Percentiles rank a stretch among this genome's conserved stretches.
These are phyloP conservation scores for Dendryphion nanum DNA, from an alignment of 2,329 filamentous ascomycete species.

Conservation along the genomic window DNA sequence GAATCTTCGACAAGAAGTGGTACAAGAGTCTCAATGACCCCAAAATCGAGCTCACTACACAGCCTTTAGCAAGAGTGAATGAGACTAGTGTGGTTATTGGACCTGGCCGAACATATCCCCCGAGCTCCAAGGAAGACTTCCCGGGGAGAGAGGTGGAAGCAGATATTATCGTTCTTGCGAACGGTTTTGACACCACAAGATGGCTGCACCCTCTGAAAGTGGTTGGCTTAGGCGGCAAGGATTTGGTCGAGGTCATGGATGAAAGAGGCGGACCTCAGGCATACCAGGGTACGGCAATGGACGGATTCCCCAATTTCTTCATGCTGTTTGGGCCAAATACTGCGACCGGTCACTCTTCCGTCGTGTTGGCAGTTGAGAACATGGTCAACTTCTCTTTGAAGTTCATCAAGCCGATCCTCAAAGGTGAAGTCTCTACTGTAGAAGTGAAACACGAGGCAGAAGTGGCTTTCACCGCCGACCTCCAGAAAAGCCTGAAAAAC, in stretches of 20 bases:
- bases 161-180: conserved; percentile 62
- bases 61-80: conserved; percentile 50
- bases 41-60: conserved; percentile 56
- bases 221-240: conserved; percentile 50
- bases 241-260: conserved; percentile 57
- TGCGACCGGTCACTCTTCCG: conserved; percentile 60
- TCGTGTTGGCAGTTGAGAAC: conserved; percentile 62
- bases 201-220: conserved; percentile 57
- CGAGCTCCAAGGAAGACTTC: conserved; percentile 30
- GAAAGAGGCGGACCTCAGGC: conserved; percentile 60
- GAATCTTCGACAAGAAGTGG: conserved; percentile 60
- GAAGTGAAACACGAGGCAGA: conserved; percentile 75
- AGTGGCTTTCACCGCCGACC: conserved; percentile 57
- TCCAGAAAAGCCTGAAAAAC: conserved; percentile 44
- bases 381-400: conserved; percentile 60
- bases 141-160: conserved; percentile 49
- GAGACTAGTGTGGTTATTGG: conserved; percentile 52
- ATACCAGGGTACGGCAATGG: conserved; percentile 59
- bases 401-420: conserved; percentile 65
- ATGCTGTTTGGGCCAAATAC: conserved; percentile 64
- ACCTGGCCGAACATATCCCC: conserved; percentile 49
- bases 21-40: conserved; percentile 51
- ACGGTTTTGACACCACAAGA: conserved; percentile 58
- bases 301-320: conserved; percentile 66
- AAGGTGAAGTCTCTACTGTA: conserved; percentile 89